Evolutionary conservation across 768 basidiomycete genomes (phyloP), one percentile per base, ranked within the genome.

Genomic region (Lanmaoa rubissima): DNA sequence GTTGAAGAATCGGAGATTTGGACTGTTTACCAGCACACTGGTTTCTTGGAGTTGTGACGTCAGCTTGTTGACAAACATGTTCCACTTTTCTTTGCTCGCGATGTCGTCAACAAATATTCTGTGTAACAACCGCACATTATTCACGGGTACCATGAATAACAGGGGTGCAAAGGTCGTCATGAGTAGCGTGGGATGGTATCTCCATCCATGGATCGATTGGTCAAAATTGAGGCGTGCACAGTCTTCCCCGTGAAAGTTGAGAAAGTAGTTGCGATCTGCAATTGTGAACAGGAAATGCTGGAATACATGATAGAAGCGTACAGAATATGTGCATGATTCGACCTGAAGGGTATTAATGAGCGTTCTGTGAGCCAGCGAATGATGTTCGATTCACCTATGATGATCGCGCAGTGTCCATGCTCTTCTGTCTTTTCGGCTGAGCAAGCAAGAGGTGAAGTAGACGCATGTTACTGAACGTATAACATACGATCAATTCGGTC

Each of bases 31-130:
- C 53, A 80, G 78, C 28, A 83, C 78, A 46, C 77, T 80, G 43
- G 81, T 77, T 53, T 80, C 79, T 58, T 79, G 72, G 74, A 82
- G 80, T 57, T 86, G 79, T 7, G 73, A 71, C 26, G 73, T 76
- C 31, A 84, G 62, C 34, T 77, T 77, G 14, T 53, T 52, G 45
- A 83, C 72, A 36, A 81, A 79, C 17, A 69, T 66, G 5, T 71
- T 67, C 82, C 83, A 86, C 12, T 69, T 67, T 13, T 67, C 64
- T 31, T 68, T 65, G 53, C 75, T 74, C 48, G 78, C 73, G 17
- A 79, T 70, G 0, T 68, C 62, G 60, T 86, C 84, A 1, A 82
- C 75, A 69, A 75, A 85, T 42, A 82, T 76, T 17, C 68, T 75
- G 50, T 82, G 76, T 41, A 86, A 57, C 36, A 71, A 61, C 14